A percentile compares a stretch with the other conserved stretches of the same genome.
phyloP scores from a whole-genome alignment of 371 early-diverging fungal genomes.

The Sanchytrium tribonematis region DNA sequence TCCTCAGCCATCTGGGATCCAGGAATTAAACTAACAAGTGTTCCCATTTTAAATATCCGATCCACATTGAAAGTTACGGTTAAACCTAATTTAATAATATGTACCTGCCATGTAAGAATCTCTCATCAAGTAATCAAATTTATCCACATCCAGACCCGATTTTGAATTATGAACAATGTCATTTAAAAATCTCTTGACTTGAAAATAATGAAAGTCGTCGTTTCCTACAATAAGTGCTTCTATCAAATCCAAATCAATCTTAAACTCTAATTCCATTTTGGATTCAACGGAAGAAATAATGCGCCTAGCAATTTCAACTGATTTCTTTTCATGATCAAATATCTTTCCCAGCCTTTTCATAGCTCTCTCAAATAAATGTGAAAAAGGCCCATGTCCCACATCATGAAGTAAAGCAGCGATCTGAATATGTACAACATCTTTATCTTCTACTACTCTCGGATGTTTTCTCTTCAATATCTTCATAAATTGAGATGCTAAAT shows the following conservation, averaged over 20 bases:
- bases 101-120: slow-evolving; percentile 66
- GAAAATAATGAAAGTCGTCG: slow-evolving; percentile 9
- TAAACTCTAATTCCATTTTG: slow-evolving; percentile 29
- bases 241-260: slow-evolving; percentile 33
- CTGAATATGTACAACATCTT: slow-evolving; percentile 52
- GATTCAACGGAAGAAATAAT: slow-evolving; percentile 52
- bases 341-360: slow-evolving; percentile 33
- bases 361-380: slow-evolving; percentile 66
- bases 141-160: slow-evolving; percentile 81
- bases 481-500: slow-evolving; percentile 45
- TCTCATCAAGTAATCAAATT: slow-evolving; percentile 77
- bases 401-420: slow-evolving; percentile 85
- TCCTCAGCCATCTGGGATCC: neutral
- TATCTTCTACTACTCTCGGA: slow-evolving; percentile 42
- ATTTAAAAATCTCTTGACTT: slow-evolving; percentile 36
- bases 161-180: slow-evolving; percentile 84
- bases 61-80: slow-evolving; percentile 40
- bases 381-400: slow-evolving; percentile 76
- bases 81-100: slow-evolving; percentile 31
- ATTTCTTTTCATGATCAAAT: slow-evolving; percentile 27
- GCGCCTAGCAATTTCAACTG: slow-evolving; percentile 69
- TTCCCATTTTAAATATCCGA: slow-evolving; percentile 65
- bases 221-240: slow-evolving; percentile 53
- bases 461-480: slow-evolving; percentile 35
- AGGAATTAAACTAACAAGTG: neutral